These are phyloP conservation scores for Sugiyamaella grinbergsii DNA, from an alignment of 1,139 yeast genomes.

Conservation along the genomic window DNA sequence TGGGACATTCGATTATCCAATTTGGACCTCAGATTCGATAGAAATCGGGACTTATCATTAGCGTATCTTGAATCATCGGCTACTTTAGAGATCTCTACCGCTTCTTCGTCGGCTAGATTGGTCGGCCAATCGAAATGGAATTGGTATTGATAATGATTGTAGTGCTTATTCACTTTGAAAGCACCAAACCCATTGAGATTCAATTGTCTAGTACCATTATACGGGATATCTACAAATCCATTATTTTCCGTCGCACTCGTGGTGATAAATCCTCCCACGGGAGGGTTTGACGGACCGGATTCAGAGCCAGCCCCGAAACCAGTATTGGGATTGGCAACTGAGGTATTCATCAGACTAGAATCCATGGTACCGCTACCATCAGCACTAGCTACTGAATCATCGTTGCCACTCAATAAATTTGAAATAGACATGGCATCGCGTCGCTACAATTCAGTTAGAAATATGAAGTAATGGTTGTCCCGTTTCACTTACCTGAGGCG, in stretches of 20 bases:
- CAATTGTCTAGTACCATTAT: constrained; percentile 8
- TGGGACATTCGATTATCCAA: constrained; percentile 8
- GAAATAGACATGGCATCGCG: constrained; percentile 25
- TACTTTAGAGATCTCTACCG: constrained; percentile 4
- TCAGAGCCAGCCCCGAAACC: background rate
- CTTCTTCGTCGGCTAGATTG: constrained; percentile 10
- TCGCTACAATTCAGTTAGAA: constrained; percentile 13
- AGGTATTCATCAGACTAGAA: background rate
- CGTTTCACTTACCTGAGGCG: constrained; percentile 20
- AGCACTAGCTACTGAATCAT: constrained; percentile 1
- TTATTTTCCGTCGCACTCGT: background rate
- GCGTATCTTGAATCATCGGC: constrained; percentile 15
- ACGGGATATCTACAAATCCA: background rate
- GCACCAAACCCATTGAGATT: constrained; percentile 14
- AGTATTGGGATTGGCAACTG: no score
- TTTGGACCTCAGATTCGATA: constrained; percentile 9
- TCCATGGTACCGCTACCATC: background rate
- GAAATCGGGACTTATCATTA: constrained; percentile 14
- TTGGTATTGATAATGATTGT: constrained; percentile 3
- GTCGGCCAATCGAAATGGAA: constrained; percentile 18
- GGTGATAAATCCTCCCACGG: background rate
- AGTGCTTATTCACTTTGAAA: constrained; percentile 8
- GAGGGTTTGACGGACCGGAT: no score
- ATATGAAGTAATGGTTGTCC: no score
- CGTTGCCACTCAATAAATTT: constrained; percentile 14